A percentile compares a stretch with the other conserved stretches of the same genome.
Evolutionary conservation across 768 basidiomycete species (phyloP).

Genomic region (Floccularia luteovirens): DNA sequence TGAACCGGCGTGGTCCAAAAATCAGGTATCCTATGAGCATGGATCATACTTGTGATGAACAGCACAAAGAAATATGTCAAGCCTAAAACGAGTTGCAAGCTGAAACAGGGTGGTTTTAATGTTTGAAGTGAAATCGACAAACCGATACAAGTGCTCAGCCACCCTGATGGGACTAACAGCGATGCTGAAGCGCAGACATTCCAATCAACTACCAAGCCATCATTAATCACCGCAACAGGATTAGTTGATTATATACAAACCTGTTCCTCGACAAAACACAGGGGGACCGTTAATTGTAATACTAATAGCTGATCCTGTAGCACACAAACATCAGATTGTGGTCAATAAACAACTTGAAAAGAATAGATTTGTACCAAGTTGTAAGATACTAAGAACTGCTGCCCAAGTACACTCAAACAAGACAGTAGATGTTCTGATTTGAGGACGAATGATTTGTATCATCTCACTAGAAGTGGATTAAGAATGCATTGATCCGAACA

Average conservation of each 20-base stretch:
- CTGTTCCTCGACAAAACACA: constrained; percentile 14
- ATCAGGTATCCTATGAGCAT: constrained; percentile 29
- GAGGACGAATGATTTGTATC: constrained; percentile 25
- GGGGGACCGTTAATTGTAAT: constrained; percentile 34
- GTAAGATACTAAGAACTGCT: constrained; percentile 34
- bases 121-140: constrained; percentile 11
- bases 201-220: constrained; percentile 15
- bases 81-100: constrained; percentile 19
- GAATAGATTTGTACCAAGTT: constrained; percentile 34
- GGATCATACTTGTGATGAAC: constrained; percentile 36
- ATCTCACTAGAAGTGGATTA: constrained; percentile 19
- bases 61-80: constrained; percentile 50
- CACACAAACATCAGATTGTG: background rate
- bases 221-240: constrained; percentile 2
- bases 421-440: constrained; percentile 31
- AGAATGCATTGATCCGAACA: background rate
- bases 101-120: background rate
- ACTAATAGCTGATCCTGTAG: constrained; percentile 40
- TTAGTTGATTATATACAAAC: constrained; percentile 18
- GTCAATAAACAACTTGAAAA: background rate
- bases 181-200: constrained; percentile 38
- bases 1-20: too few relatives aligned
- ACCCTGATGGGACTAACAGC: constrained; percentile 37
- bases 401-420: constrained; percentile 54
- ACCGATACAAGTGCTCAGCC: constrained; percentile 43